Conservation (phyloP, 148 eudicot species). For the Vaccinium vitisidaea region DNA sequence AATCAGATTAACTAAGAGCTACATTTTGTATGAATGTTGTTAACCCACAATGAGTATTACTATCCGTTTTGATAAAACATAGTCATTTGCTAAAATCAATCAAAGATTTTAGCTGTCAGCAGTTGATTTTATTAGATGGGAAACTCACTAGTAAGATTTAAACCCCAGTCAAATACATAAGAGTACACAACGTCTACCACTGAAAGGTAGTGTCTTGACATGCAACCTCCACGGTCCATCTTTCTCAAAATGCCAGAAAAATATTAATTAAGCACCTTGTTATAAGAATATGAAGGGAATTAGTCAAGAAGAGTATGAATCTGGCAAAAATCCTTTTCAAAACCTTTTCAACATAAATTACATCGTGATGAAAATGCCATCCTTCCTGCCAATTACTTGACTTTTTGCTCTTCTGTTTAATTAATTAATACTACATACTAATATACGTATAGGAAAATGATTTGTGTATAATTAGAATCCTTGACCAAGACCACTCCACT, state of each 20-base stretch:
- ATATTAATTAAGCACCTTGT: not conserved
- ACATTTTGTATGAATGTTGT: too few species aligned
- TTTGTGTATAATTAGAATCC: not conserved
- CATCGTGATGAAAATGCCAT: not conserved
- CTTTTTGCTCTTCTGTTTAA: not conserved
- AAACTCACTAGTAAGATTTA: too few species aligned
- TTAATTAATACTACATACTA: not conserved
- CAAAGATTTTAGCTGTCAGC: too few species aligned
- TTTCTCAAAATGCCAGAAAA: not conserved
- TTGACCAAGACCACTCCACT: too few species aligned
- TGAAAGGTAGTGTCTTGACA: not conserved
- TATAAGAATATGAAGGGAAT: not conserved
- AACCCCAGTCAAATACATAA: too few species aligned
- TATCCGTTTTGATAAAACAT: too few species aligned
- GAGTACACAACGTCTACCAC: too few species aligned
- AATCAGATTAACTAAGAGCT: too few species aligned
- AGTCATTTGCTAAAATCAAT: too few species aligned
- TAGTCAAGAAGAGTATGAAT: not conserved
- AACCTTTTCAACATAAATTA: not conserved
- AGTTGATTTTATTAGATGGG: too few species aligned
- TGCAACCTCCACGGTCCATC: not conserved
- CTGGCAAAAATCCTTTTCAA: conserved; percentile 7
- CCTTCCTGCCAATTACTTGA: not conserved
- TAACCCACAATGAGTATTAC: too few species aligned
- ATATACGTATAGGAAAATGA: not conserved